Conservation (phyloP, 768 basidiomycete genomes). For the Amyloporia xantha region DNA sequence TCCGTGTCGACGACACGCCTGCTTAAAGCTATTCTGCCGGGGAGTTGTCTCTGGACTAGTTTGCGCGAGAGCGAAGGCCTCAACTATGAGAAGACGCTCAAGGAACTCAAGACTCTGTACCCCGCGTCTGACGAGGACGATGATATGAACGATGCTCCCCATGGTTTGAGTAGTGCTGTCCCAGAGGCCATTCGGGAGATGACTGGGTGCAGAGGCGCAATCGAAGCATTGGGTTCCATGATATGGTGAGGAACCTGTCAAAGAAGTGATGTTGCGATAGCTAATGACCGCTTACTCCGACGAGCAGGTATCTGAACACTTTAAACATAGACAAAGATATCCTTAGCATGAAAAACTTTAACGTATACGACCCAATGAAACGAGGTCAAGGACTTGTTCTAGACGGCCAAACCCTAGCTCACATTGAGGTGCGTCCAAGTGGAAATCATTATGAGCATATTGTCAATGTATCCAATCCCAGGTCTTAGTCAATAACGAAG, state of each 20-base stretch:
- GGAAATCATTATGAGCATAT: no score
- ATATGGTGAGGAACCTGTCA: slow-evolving; percentile 64
- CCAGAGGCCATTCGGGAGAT: slow-evolving; percentile 76
- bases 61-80: slow-evolving; percentile 82
- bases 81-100: slow-evolving; percentile 60
- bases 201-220: slow-evolving; percentile 55
- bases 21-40: slow-evolving; percentile 74
- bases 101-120: slow-evolving; percentile 64
- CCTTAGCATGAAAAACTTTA: slow-evolving; percentile 94
- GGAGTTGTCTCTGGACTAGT: slow-evolving; percentile 82
- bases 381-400: slow-evolving; percentile 78
- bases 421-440: slow-evolving; percentile 84
- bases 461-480: no score
- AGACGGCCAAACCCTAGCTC: slow-evolving; percentile 92
- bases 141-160: slow-evolving; percentile 42
- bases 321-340: slow-evolving; percentile 96
- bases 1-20: slow-evolving; percentile 78
- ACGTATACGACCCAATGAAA: slow-evolving; percentile 93
- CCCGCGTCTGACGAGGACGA: slow-evolving; percentile 35
- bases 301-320: slow-evolving; percentile 76
- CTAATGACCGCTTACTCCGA: not conserved
- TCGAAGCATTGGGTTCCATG: slow-evolving; percentile 87
- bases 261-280: slow-evolving; percentile 24
- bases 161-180: slow-evolving; percentile 30
- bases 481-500: slow-evolving; percentile 90